Evolutionary conservation across 257 asterid genomes (phyloP), one percentile per base, ranked within the genome.

Genomic region (Nicotiana undulata): DNA sequence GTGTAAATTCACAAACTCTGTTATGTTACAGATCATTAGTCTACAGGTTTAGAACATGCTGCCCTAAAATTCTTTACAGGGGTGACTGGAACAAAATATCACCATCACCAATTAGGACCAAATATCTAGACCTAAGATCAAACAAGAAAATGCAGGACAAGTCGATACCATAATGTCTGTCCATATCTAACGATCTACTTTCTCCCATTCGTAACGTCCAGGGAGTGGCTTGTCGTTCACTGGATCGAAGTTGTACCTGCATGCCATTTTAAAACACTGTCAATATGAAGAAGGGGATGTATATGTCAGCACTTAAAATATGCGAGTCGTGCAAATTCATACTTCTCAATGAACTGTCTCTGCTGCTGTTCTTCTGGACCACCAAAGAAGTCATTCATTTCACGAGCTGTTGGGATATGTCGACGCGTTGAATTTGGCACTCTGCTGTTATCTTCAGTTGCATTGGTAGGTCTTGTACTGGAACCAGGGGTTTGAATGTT

Each of bases 1-100:
- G 64, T 65, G 84, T 72, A 70, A 79, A 59, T 79, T 80, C 26
- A 15, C 80, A 82, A 75, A 83, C 84, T 79, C 81, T 86, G 83
- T 76, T 76, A 84, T 84, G 86, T 82, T 84, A 86, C 86, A 86
- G 87, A 86, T 84, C 87, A 86, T 83, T 84, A 82, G 83, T 86
- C 84, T 84, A 81, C 67, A 44, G 53, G 58, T 44, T 79, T 85
- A 79, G 76, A 77, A 85, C 74, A 75, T 74, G 76, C 67, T 80
- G 77, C 80, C 80, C 83, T 83, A 75, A 75, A 55, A 64, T 52
- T 79, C 85, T 84, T 81, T 83, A 78, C 80, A 79, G 32, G n/a
- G 82, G 82, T 74, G 60, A 77, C 29, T 76, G 79, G 68, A 61
- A 67, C 78, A 65, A 64, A 67, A 81, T 61, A 83, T 76, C 58